Evolutionary conservation across 2,329 filamentous ascomycete species (phyloP).

Genomic region (Verticillium isaacii): DNA sequence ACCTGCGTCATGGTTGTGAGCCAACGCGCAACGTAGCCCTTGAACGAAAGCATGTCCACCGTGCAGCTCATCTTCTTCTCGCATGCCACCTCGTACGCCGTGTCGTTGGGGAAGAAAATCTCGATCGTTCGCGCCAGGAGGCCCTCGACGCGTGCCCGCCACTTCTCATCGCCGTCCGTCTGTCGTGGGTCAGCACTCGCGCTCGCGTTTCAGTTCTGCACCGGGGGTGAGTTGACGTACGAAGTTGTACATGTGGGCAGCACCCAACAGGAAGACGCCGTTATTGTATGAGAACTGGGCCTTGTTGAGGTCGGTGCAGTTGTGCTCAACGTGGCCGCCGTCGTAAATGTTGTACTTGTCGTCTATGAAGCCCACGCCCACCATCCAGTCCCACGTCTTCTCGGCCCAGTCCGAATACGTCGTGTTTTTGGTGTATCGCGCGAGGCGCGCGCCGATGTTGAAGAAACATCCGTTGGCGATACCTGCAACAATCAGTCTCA

Average conservation of each 20-base stretch:
- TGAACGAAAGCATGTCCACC: constrained; percentile 60
- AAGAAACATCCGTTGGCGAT: constrained; percentile 61
- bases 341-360: constrained; percentile 57
- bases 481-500: constrained; percentile 25
- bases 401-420: constrained; percentile 61
- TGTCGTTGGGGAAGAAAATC: constrained; percentile 50
- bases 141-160: constrained; percentile 44
- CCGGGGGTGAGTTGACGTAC: constrained; percentile 24
- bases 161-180: constrained; percentile 44
- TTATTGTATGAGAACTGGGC: constrained; percentile 59
- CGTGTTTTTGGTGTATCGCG: constrained; percentile 61
- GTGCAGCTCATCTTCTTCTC: constrained; percentile 52
- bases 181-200: constrained; percentile 13
- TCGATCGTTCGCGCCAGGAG: constrained; percentile 29
- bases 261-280: constrained; percentile 52
- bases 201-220: not conserved
- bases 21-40: constrained; percentile 55
- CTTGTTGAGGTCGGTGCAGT: constrained; percentile 51
- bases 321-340: constrained; percentile 44
- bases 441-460: constrained; percentile 63
- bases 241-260: constrained; percentile 61
- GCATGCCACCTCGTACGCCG: constrained; percentile 59
- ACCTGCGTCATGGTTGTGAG: constrained; percentile 48
- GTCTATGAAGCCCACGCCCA: constrained; percentile 53
- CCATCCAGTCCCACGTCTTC: constrained; percentile 59